Evolutionary conservation across 345 rosid species (phyloP).

Genomic region (Trapa bicornis): DNA sequence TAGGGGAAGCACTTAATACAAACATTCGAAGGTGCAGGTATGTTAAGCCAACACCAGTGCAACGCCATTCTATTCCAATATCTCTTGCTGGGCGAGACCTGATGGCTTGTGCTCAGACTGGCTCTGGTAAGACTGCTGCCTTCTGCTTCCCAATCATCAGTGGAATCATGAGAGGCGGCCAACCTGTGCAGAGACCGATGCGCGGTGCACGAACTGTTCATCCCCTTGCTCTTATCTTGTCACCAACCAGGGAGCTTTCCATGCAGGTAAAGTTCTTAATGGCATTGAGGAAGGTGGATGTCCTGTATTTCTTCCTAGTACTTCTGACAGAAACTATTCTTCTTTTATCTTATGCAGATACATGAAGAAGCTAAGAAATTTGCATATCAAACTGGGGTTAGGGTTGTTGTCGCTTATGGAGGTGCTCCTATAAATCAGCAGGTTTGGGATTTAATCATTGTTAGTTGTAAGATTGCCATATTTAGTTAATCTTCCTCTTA

Average conservation of each 20-base stretch:
- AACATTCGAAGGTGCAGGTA: conserved; percentile 89
- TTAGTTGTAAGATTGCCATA: neutral
- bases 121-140: conserved; percentile 98
- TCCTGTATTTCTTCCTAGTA: conserved; percentile 1
- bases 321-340: neutral
- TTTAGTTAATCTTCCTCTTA: neutral
- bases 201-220: conserved; percentile 77
- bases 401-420: conserved; percentile 95
- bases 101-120: conserved; percentile 99
- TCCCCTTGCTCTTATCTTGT: conserved; percentile 88
- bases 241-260: conserved; percentile 96
- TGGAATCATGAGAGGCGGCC: conserved; percentile 76
- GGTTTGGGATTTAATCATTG: conserved; percentile 27
- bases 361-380: conserved; percentile 96
- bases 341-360: conserved; percentile 41
- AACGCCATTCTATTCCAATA: conserved; percentile 87
- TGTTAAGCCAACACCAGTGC: conserved; percentile 95
- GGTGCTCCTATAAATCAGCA: conserved; percentile 93
- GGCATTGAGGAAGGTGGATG: neutral
- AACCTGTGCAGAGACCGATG: conserved; percentile 48
- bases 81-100: conserved; percentile 71
- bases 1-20: conserved; percentile 75
- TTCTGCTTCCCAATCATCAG: conserved; percentile 93
- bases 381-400: conserved; percentile 95
- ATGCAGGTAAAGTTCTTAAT: conserved; percentile 49